A percentile compares a stretch with the other conserved stretches of the same genome.
Evolutionary conservation across 768 basidiomycete species (phyloP).

Genomic region (Leccinellum luteum): DNA sequence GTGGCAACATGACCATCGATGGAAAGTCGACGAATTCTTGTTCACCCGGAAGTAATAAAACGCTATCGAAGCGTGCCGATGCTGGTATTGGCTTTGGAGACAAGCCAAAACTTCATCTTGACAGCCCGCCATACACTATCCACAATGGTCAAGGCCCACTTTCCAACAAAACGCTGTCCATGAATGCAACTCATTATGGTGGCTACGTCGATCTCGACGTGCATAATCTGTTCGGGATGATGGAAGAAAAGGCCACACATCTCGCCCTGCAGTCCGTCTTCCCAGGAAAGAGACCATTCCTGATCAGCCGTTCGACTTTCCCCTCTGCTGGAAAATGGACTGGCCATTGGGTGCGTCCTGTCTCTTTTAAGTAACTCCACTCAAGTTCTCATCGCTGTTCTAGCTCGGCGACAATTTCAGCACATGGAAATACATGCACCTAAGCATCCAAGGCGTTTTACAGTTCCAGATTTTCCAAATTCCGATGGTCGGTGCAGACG

Average conservation of each 20-base stretch:
- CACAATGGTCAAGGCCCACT: slow-evolving; percentile 66
- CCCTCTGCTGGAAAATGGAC: slow-evolving; percentile 67
- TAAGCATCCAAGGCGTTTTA: slow-evolving; percentile 70
- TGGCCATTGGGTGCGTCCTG: slow-evolving; percentile 58
- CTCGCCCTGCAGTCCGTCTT: slow-evolving; percentile 52
- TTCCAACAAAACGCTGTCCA: slow-evolving; percentile 56
- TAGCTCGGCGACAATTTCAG: slow-evolving; percentile 78
- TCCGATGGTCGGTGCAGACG: slow-evolving; percentile 81
- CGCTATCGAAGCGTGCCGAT: slow-evolving; percentile 38
- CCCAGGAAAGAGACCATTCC: slow-evolving; percentile 63
- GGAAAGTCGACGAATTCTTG: slow-evolving; percentile 55
- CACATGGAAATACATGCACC: slow-evolving; percentile 69
- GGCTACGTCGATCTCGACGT: slow-evolving; percentile 64
- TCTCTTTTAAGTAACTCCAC: background rate
- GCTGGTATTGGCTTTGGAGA: slow-evolving; percentile 43
- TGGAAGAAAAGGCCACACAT: slow-evolving; percentile 69
- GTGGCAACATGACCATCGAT: slow-evolving; percentile 74
- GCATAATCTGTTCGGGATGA: slow-evolving; percentile 70
- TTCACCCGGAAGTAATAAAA: slow-evolving; percentile 7
- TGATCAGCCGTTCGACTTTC: slow-evolving; percentile 70
- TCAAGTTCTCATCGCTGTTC: background rate
- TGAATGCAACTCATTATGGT: slow-evolving; percentile 66
- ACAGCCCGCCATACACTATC: slow-evolving; percentile 63
- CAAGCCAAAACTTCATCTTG: slow-evolving; percentile 48
- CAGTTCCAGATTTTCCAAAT: slow-evolving; percentile 85